These are phyloP conservation scores for Rhynchospora tenuis DNA, from an alignment of 176 grass and related monocot species.

Conservation along the genomic window DNA sequence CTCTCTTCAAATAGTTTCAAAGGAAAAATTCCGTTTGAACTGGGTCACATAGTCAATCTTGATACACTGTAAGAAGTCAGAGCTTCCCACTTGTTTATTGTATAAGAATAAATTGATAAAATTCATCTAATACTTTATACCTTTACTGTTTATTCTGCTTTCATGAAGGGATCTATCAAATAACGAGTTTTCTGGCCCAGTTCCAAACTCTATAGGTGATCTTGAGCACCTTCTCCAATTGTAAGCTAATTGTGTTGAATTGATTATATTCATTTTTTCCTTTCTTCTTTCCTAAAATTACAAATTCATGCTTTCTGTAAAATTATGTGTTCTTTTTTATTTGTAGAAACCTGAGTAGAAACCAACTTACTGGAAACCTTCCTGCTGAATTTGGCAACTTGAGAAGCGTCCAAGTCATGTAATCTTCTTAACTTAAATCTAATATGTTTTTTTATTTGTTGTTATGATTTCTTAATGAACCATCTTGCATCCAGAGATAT, in stretches of 20 bases:
- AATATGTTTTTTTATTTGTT: not conserved
- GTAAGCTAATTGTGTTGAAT: slow-evolving; percentile 39
- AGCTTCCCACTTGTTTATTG: slow-evolving; percentile 3
- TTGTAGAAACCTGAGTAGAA: slow-evolving; percentile 84
- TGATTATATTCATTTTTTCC: not conserved
- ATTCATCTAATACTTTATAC: not conserved
- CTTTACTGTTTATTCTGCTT: not conserved
- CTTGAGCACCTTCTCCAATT: slow-evolving; percentile 96
- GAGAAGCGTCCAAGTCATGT: slow-evolving; percentile 92
- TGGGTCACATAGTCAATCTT: slow-evolving; percentile 86
- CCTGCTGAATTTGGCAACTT: slow-evolving; percentile 94
- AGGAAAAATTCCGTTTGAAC: slow-evolving; percentile 71
- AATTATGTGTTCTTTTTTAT: not conserved
- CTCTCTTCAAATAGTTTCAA: slow-evolving; percentile 94
- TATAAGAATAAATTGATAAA: not conserved
- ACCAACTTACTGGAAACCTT: slow-evolving; percentile 57
- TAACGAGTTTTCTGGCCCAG: slow-evolving; percentile 72
- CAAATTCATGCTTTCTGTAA: not conserved
- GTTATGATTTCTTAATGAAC: not conserved
- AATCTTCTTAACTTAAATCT: slow-evolving; percentile 24
- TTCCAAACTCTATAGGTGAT: slow-evolving; percentile 82
- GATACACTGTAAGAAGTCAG: slow-evolving; percentile 79
- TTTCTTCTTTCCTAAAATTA: not conserved
- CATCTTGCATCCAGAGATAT: slow-evolving; percentile 56
- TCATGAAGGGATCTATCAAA: slow-evolving; percentile 78